Evolutionary conservation across 116 monocot species (phyloP), one percentile per base, ranked within the genome.

Genomic region (Papilionanthe hybrid): DNA sequence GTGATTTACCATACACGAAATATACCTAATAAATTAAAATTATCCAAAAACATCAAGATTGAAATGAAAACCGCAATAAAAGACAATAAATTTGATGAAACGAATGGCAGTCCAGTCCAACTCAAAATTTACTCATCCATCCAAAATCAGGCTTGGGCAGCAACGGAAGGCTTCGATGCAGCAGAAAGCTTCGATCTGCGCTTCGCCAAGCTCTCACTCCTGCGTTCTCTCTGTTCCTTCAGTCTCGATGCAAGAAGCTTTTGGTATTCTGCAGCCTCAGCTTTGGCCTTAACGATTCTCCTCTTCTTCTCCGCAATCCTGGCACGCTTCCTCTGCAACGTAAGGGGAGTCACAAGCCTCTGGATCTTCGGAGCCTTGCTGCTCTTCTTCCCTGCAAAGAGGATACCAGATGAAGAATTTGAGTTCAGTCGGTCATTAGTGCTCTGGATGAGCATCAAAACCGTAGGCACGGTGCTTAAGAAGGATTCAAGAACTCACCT

Each of bases 351-450:
- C 32, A 93, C 93, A 29, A 90, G 80, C 85, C 93, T 93, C 82
- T 93, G 93, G 47, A 93, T 90, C 85, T 88, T 93, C 2, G 93
- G 93, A 27, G 93, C 93, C 75, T 93, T 90, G 76, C 93, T 92
- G 80, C 75, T 65, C 77, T 86, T 86, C 83, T 92, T 92, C 5
- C 92, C 92, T 92, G 83, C 49, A 79, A 73, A 45, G 45, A 6
- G 7, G 45, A 37, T 1, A 37, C 37, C 37, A 4, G 37, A 3
- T 37, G 37, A 37, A 37, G 37, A 37, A 37, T 37, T 37, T 37
- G 37, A 37, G 37, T 4, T 37, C 1, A 37, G 37, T 37, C 37
- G 1, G 37, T 4, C 37, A 37, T 37, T 3, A 37, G 37, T 37
- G 49, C 49, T 2, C 9, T 49, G 13, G 13, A 49, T 49, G 13